Evolutionary conservation across 2,329 filamentous ascomycete species (phyloP), one percentile per base, ranked within the genome.

Genomic region (Cryphonectria carpinicola): DNA sequence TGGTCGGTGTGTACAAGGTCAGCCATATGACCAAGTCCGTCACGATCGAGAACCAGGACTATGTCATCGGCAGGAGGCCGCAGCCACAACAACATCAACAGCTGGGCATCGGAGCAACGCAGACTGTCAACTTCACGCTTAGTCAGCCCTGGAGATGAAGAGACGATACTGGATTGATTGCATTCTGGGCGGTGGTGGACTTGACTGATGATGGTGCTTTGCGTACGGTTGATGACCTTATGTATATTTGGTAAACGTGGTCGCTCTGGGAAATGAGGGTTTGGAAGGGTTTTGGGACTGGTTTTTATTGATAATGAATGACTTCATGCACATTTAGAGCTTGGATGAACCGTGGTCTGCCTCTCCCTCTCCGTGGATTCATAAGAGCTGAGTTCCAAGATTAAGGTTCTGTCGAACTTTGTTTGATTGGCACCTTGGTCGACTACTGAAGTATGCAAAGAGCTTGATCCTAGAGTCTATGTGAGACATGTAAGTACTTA

Each of bases 1-100:
- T 99, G 71, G 94, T 99, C 19, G 97, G 97, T 75, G 96, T 99
- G 69, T 99, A 99, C 86, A 99, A 99, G 86, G 96, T 99, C 80
- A 98, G 97, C 82, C 95, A 99, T 82, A 99, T 98, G 90, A 96
- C 93, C 72, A 96, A 95, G 88, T 95, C 92, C 81, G 93, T 96
- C 32, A 94, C 93, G 67, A 94, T 96, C 73, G 93, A 96, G 82
- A 96, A 96, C 82, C 86, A 85, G 75, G 92, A 96, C 82, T 96
- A 91, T 78, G 93, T 92, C 75, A 78, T 78, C 71, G 79, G 84
- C 75, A 77, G 75, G 67, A 79, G 78, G 62, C 80, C 79, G 74
- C 75, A 76, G 71, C 73, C 78, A 49, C 81, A 79, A 69, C 77
- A 79, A 54, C 74, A 75, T 69, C 69, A 73, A 65, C 71, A 71